Evolutionary conservation across 176 grass and related monocot species (phyloP).

Genomic region (Rhynchospora tenuis): DNA sequence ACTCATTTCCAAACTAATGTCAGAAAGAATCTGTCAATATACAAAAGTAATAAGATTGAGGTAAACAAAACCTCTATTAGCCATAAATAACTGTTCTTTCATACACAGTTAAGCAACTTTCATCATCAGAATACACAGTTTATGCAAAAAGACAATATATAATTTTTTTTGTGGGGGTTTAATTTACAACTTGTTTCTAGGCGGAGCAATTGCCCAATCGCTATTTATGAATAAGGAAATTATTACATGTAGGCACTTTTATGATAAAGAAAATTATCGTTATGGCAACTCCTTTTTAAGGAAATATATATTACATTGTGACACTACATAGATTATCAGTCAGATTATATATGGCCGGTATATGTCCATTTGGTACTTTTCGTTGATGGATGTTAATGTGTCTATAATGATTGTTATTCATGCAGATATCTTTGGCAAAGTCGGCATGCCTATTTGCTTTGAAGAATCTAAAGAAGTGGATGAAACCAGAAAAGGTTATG

Average conservation of each 20-base stretch:
- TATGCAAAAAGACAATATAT: neutral
- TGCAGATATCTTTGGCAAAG: slow-evolving; percentile 61
- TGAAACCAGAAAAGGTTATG: slow-evolving; percentile 82
- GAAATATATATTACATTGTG: no score
- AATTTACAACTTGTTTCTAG: neutral
- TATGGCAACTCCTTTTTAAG: neutral
- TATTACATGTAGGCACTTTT: neutral
- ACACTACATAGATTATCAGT: neutral
- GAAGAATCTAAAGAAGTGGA: slow-evolving; percentile 71
- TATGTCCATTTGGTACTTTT: neutral
- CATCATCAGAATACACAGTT: neutral
- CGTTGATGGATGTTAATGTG: slow-evolving; percentile 4
- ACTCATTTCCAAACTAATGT: neutral
- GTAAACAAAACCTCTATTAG: neutral
- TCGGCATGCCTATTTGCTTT: slow-evolving; percentile 51
- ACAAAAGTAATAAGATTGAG: neutral
- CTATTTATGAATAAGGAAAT: neutral
- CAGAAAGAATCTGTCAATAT: neutral
- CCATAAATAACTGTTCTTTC: neutral
- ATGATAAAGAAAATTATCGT: neutral
- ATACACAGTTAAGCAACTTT: neutral
- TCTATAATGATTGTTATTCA: slow-evolving; percentile 13
- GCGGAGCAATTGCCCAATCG: neutral
- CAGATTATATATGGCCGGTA: neutral
- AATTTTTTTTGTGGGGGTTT: neutral